Base-by-base conservation (phyloP, 331 rosid genomes). In the Stylosanthes scabra region DNA sequence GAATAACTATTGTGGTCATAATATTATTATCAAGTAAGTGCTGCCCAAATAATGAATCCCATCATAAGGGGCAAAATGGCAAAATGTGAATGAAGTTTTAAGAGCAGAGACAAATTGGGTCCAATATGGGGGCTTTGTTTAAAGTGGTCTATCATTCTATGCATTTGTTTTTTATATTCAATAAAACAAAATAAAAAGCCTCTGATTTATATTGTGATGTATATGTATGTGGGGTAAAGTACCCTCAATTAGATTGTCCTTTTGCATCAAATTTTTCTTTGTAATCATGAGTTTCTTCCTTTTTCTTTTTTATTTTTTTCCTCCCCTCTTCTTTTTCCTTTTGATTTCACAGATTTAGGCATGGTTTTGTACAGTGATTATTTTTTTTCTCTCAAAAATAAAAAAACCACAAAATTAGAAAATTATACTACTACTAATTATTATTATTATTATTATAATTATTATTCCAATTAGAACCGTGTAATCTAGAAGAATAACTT, bases 101-200 rank as follows among this genome's bases (percentile, higher is more conserved):
- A 3, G 39, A 4, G 74, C 59, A 71, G 11, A 83, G 74, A 80
- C 85, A 83, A 67, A 81, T 87, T 85, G 93, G 93, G 93, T 85
- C 96, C 90, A 91, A 87, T 57, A 72, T 78, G 92, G 89, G 78
- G 90, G 89, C 90, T 89, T 81, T 87, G 91, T 83, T 89, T 84
- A 90, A 87, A 87, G 97, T 84, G 79, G 63, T 65, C 63, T 79
- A 85, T 84, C 86, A 85, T 84, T 84, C 80, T 80, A 70, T 65
- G 28, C 63, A 44, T 83, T 75, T 54, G 68, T 62, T 81, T 71
- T 74, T 70, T 78, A 67, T 56, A 83, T 70, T 72, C 47, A 42
- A n/a, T 50, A 73, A 78, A 72, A 81, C 63, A 80, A 77, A 88
- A 34, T 34, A 34, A 34, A 84, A 90, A 74, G 86, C 83, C 83